Evolutionary conservation across 176 grass and related monocot genomes (phyloP).

Genomic region (Ensete glaucum): DNA sequence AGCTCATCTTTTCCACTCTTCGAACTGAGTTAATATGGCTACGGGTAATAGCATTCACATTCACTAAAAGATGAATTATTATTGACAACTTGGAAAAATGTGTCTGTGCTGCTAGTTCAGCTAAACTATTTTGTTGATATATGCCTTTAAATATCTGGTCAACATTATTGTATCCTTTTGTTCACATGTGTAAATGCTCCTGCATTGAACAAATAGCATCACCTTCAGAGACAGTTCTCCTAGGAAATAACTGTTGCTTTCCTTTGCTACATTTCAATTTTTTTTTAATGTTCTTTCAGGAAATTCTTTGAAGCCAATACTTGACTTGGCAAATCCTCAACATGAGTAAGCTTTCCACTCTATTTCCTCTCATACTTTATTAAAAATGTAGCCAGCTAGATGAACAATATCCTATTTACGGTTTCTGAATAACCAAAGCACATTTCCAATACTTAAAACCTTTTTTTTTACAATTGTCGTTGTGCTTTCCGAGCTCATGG

Average conservation of each 20-base stretch:
- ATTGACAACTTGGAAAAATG: neutral
- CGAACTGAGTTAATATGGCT: neutral
- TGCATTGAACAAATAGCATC: neutral
- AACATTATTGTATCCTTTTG: neutral
- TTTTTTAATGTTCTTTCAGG: constrained; percentile 38
- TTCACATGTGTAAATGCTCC: neutral
- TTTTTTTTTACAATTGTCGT: too few species aligned
- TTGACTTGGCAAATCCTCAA: constrained; percentile 85
- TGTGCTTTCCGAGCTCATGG: too few species aligned
- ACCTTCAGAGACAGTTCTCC: neutral
- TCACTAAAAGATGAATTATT: neutral
- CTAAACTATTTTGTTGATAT: neutral
- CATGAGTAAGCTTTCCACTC: constrained; percentile 60
- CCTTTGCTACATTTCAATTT: constrained; percentile 3
- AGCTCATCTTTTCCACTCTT: neutral
- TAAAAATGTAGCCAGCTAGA: neutral
- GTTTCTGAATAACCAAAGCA: too few species aligned
- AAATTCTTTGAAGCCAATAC: constrained; percentile 56
- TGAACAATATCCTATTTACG: neutral
- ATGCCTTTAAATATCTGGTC: neutral
- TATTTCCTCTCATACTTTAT: neutral
- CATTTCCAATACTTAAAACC: too few species aligned
- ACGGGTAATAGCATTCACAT: neutral
- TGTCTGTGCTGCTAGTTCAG: neutral
- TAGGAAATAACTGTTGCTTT: neutral